These are phyloP conservation scores for Penicillium expansum DNA, from an alignment of 2,329 filamentous ascomycete genomes.

Conservation along the genomic window DNA sequence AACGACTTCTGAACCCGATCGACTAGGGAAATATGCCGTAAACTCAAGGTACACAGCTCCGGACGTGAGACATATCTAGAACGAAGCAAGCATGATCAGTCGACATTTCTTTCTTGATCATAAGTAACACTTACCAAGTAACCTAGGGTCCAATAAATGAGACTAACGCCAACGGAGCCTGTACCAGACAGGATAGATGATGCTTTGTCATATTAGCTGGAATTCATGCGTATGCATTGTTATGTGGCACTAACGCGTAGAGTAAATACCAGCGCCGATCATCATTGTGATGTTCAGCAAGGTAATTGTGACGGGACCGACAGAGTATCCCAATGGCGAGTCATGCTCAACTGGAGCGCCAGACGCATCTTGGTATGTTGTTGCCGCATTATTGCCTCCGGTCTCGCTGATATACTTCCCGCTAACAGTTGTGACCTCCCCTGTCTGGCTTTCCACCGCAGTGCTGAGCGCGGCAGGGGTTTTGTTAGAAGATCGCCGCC, in stretches of 20 bases:
- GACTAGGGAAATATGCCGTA: constrained; percentile 64
- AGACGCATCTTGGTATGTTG: constrained; percentile 58
- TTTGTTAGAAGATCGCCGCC: not conserved
- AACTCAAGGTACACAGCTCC: constrained; percentile 60
- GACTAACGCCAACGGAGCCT: constrained; percentile 59
- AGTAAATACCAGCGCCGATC: constrained; percentile 62
- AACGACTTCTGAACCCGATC: constrained; percentile 63
- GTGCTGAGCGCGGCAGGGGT: not conserved
- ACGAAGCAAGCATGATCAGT: not conserved
- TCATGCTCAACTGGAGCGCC: constrained; percentile 60
- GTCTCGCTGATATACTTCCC: constrained; percentile 1
- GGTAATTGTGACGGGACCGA: constrained; percentile 56
- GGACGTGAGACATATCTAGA: constrained; percentile 4
- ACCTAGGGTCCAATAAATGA: constrained; percentile 65
- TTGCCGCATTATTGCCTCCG: constrained; percentile 46
- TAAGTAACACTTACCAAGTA: constrained; percentile 56
- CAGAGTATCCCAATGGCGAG: constrained; percentile 59
- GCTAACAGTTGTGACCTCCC: not conserved
- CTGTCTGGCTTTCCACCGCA: not conserved
- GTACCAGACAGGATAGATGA: constrained; percentile 56
- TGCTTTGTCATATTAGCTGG: constrained; percentile 39
- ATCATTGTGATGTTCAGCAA: constrained; percentile 62
- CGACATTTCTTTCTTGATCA: constrained; percentile 27
- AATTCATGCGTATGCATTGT: not conserved
- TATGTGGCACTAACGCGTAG: constrained; percentile 54